Evolutionary conservation across 495 filamentous ascomycete species (phyloP), one percentile per base, ranked within the genome.

Genomic region (Tuber umbilicatum): DNA sequence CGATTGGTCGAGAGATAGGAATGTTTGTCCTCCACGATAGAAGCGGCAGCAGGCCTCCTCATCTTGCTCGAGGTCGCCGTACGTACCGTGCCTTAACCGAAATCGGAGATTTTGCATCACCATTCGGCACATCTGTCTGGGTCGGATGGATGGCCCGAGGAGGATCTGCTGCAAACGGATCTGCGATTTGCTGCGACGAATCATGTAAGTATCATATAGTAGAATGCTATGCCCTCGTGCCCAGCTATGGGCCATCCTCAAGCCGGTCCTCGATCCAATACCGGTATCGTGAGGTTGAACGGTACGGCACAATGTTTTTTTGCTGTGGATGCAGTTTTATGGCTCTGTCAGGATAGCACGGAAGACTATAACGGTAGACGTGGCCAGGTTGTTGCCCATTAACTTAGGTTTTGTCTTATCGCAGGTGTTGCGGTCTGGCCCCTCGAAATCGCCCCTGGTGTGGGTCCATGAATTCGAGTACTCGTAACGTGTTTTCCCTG

Each of bases 91-190:
- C 55, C 12, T 4, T 5, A 35, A 64, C 27, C 19, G 27, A 35
- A 64, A 64, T 35, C 55, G 35, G 55, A 64, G 55, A 64, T 64
- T 64, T 64, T 16, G 55, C 55, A 64, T 64, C 55, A 64, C n/a
- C 7, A 35, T 64, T 64, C 55, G 55, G 27, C n/a, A 14, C 55
- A 64, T 64, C 55, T 14, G 27, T 64, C 9, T 64, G 55, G 55
- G 55, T 31, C 55, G 55, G 55, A 14, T 64, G 55, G 10, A 10
- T 64, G 55, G 55, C 5, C 55, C 55, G 55, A 31, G 27, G n/a
- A 23, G 55, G 55, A 64, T 64, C 55, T 64, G 55, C 55, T 64
- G 55, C 55, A 35, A 64, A 64, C 55, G 55, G 55, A 64, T 64
- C 55, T 64, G 55, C 16, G 27, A 17, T 64, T 64, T 64, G 12